A percentile compares a stretch with the other conserved stretches of the same genome.
Conservation (phyloP, 2,329 filamentous ascomycete genomes). For the Calcarisporium arbuscula region DNA sequence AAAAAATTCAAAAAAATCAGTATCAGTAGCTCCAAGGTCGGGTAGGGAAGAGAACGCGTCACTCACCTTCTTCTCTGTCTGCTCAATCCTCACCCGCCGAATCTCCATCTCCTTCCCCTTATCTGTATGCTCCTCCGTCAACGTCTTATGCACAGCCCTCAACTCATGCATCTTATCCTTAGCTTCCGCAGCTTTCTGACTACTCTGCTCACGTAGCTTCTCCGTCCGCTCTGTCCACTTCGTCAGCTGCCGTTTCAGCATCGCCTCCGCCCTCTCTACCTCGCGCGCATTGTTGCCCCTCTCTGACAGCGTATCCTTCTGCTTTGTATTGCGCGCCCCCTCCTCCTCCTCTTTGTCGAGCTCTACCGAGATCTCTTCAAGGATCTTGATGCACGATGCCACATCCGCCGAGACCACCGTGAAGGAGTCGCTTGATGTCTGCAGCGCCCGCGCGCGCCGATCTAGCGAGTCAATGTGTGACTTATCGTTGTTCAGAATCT, state of each 20-base stretch:
- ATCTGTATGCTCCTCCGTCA: slow-evolving; percentile 78
- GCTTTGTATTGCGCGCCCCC: slow-evolving; percentile 68
- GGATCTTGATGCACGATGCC: slow-evolving; percentile 76
- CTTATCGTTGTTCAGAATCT: slow-evolving; percentile 72
- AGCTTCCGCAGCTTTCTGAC: slow-evolving; percentile 73
- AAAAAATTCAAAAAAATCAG: not conserved
- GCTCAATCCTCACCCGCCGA: slow-evolving; percentile 87
- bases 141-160: slow-evolving; percentile 66
- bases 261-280: slow-evolving; percentile 79
- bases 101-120: slow-evolving; percentile 91
- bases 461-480: slow-evolving; percentile 82
- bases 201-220: slow-evolving; percentile 71
- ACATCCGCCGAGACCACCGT: slow-evolving; percentile 79
- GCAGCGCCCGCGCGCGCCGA: slow-evolving; percentile 77
- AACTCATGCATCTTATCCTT: slow-evolving; percentile 89
- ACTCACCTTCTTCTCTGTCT: slow-evolving; percentile 93
- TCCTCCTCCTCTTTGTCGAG: slow-evolving; percentile 89
- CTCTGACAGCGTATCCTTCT: slow-evolving; percentile 82
- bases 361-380: slow-evolving; percentile 82
- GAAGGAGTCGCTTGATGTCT: slow-evolving; percentile 89
- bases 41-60: not conserved
- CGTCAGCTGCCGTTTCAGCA: slow-evolving; percentile 75
- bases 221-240: slow-evolving; percentile 86
- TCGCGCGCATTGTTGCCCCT: slow-evolving; percentile 84
- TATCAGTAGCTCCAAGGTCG: slow-evolving; percentile 14